Conservation (phyloP, 2,329 filamentous ascomycete species). For the Diaporthe australafricana region DNA sequence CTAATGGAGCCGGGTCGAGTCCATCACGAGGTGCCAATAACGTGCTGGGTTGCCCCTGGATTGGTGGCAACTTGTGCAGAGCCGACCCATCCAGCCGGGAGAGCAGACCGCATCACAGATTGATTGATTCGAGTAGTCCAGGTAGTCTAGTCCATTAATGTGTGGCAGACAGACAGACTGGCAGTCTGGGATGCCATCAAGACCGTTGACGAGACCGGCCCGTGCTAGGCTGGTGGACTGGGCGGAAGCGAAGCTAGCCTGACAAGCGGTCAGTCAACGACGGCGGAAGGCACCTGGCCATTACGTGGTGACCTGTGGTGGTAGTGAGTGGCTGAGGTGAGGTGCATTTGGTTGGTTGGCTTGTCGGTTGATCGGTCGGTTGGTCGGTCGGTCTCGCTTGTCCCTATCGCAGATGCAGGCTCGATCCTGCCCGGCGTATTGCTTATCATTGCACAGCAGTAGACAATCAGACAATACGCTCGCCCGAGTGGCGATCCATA, state of each 20-base stretch:
- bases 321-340: constrained; percentile 3
- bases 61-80: not conserved
- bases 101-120: not conserved
- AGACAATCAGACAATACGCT: not conserved
- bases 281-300: not conserved
- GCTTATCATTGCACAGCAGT: constrained; percentile 16
- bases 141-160: too few relatives aligned
- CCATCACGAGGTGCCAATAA: constrained; percentile 2
- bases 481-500: not conserved
- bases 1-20: constrained; percentile 22
- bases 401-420: constrained; percentile 4
- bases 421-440: constrained; percentile 1
- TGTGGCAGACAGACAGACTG: not conserved
- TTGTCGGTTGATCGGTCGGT: not conserved
- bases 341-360: too few relatives aligned
- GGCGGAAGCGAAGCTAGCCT: not conserved
- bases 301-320: not conserved
- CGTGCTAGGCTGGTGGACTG: constrained; percentile 1
- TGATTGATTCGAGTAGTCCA: not conserved
- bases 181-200: not conserved
- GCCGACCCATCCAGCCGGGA: constrained; percentile 21
- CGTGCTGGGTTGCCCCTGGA: constrained; percentile 19
- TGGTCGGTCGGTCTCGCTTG: not conserved
- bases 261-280: constrained; percentile 15
- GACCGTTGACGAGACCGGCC: constrained; percentile 6